A percentile compares a stretch with the other conserved stretches of the same genome.
phyloP scores from a whole-genome alignment of 495 filamentous ascomycete species.

The Parathielavia hyrcaniae region DNA sequence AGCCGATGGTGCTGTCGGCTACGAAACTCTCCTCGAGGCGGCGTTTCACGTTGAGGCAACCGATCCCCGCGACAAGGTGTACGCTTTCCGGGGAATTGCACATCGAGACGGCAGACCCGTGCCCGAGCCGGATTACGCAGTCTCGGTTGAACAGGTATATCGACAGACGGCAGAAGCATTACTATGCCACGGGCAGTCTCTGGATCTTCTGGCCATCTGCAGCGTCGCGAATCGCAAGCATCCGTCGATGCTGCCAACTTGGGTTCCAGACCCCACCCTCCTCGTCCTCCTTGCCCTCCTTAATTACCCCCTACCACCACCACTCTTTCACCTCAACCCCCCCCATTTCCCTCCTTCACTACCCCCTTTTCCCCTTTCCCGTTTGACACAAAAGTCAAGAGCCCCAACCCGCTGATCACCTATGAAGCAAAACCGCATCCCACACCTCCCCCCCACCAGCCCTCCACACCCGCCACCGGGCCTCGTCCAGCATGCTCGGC shows the following conservation, averaged over 20 bases:
- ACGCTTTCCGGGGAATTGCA: not conserved
- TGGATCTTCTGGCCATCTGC: not conserved
- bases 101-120: not conserved
- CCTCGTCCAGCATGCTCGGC: slow-evolving; percentile 27
- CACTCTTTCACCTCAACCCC: too few relatives aligned
- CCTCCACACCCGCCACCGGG: slow-evolving; percentile 25
- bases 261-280: not conserved
- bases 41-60: not conserved
- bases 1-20: not conserved
- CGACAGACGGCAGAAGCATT: not conserved
- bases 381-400: slow-evolving; percentile 2
- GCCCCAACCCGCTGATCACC: too few relatives aligned
- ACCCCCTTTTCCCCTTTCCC: not conserved
- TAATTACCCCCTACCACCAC: not conserved
- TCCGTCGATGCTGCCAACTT: not conserved
- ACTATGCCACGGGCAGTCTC: not conserved
- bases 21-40: not conserved
- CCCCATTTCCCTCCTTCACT: too few relatives aligned
- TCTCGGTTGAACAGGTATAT: not conserved
- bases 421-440: slow-evolving; percentile 1
- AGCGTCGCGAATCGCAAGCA: not conserved
- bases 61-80: not conserved
- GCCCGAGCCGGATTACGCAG: not conserved
- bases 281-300: slow-evolving; percentile 5
- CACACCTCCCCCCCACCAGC: slow-evolving; percentile 27